phyloP scores from a whole-genome alignment of 2,329 filamentous ascomycete species.

The Dichotomopilus funicola region DNA sequence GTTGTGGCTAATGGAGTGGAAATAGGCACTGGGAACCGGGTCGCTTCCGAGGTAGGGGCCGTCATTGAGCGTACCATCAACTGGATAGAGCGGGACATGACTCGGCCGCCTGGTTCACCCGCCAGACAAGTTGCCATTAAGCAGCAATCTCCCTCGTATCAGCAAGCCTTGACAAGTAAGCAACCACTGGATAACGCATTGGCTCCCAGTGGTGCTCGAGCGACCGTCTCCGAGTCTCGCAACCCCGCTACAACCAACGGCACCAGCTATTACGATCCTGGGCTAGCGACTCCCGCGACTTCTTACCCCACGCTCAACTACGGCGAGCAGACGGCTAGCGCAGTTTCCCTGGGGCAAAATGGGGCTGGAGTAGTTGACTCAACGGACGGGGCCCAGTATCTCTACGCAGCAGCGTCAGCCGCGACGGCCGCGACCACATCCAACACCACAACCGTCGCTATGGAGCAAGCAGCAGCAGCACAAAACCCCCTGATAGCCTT shows the following conservation, averaged over 20 bases:
- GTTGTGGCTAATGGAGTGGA: constrained; percentile 8
- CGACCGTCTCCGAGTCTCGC: constrained; percentile 9
- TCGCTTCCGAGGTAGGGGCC: constrained; percentile 39
- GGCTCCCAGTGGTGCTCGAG: not conserved
- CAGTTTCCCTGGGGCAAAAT: constrained; percentile 15
- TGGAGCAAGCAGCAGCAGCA: constrained; percentile 21
- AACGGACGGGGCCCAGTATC: constrained; percentile 15
- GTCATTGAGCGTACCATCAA: constrained; percentile 47
- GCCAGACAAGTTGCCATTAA: constrained; percentile 5
- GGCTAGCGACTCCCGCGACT: constrained; percentile 4
- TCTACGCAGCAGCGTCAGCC: constrained; percentile 20
- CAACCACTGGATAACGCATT: constrained; percentile 5
- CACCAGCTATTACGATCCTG: constrained; percentile 20
- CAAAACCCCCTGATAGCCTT: constrained; percentile 36
- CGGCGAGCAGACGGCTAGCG: constrained; percentile 11
- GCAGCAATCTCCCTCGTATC: constrained; percentile 15
- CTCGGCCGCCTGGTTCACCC: constrained; percentile 26
- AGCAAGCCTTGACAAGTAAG: constrained; percentile 6
- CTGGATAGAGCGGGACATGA: constrained; percentile 48
- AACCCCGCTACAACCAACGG: constrained; percentile 15
- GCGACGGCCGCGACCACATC: constrained; percentile 14
- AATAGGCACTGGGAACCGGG: constrained; percentile 38
- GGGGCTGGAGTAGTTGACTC: constrained; percentile 14
- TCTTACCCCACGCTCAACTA: constrained; percentile 22
- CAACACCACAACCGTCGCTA: constrained; percentile 4